phyloP scores from a whole-genome alignment of 176 grass and related monocot species.

The Lolium rigidum region DNA sequence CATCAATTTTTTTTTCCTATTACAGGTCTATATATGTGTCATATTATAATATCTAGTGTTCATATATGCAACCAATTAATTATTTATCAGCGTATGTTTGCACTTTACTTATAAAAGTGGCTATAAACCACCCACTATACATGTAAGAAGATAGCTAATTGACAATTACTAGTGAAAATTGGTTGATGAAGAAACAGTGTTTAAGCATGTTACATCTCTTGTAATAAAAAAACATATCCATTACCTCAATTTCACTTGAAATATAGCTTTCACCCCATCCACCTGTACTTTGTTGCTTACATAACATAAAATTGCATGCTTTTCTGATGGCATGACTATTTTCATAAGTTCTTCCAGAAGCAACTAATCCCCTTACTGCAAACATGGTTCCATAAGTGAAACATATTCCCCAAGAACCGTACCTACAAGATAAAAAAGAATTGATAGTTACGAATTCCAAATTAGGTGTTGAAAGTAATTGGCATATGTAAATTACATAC shows the following conservation, averaged over 20 bases:
- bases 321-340: neutral
- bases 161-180: no score
- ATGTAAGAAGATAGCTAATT: no score
- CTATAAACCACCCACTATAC: no score
- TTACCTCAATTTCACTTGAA: neutral
- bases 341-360: neutral
- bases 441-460: neutral
- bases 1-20: no score
- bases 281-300: neutral
- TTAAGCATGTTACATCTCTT: no score
- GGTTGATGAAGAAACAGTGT: no score
- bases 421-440: neutral
- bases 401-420: neutral
- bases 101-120: no score
- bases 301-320: neutral
- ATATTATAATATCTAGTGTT: no score
- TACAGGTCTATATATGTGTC: no score
- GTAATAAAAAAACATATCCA: no score
- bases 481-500: neutral
- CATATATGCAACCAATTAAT: no score
- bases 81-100: no score
- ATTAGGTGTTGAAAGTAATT: neutral
- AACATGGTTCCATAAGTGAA: conserved; percentile 12
- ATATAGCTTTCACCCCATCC: conserved; percentile 13
- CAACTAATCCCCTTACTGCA: neutral